Base-by-base conservation (phyloP, 805 yeast species). In the Yamadazyma philogaea region DNA sequence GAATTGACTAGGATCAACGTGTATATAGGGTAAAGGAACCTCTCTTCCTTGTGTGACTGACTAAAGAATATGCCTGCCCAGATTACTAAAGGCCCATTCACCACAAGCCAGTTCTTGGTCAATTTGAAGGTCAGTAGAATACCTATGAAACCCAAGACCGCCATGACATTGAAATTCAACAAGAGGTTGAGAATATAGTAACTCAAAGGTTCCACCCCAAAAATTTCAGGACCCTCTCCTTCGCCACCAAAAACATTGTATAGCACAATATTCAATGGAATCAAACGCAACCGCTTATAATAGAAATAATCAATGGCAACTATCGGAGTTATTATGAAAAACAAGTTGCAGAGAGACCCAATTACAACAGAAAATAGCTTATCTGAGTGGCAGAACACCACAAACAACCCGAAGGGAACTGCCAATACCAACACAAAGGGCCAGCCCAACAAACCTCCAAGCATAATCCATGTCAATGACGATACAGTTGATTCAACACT, bases 21-120 rank as follows among this genome's bases (percentile, higher is more conserved):
- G 57, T 90, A 91, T 0, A 87, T 72, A 12, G 96, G 96, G 54
- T 88, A 91, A 50, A 91, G 60, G 58, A 91, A 91, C 47, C 97
- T 72, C 60, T 91, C 98, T 58, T 90, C 97, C 59, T 90, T 90
- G 59, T 90, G 97, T 3, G 96, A 93, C 55, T 89, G 96, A 4
- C 66, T 46, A 46, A 72, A 69, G 56, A 91, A 87, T 3, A 88
- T 73, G 0, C 60, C 63, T 12, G 74, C 55, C 97, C 97, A 91
- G 0, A 85, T 30, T 2, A 74, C 38, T 19, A 85, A 52, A 1
- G 93, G 90, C 0, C 67, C 43, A 21, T 56, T 52, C n/a, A 56
- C 41, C 11, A 49, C 42, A 11, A 52, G 15, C 18, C 50, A 42
- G 8, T 51, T 44, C 28, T 44, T 52, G 12, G 48, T 28, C 12